Percentiles rank a stretch among this genome's conserved stretches.
Conservation (phyloP, 1,139 yeast species). For the Kodamaea sp. region DNA sequence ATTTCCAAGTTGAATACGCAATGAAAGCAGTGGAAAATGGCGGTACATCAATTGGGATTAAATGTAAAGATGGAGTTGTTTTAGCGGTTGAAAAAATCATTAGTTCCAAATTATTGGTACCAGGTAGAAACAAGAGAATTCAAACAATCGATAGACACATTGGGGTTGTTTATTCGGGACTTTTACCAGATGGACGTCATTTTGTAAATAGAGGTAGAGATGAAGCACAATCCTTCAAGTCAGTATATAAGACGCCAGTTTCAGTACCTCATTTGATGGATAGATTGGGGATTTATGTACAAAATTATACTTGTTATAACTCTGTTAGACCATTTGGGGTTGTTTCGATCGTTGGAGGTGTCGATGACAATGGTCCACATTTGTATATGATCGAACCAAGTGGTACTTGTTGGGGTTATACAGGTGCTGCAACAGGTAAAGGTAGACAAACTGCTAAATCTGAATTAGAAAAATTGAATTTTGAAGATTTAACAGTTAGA, state of each 20-base stretch:
- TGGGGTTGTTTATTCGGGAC: slow-evolving; percentile 92
- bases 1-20: slow-evolving; percentile 98
- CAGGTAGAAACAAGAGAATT: slow-evolving; percentile 83
- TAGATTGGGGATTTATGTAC: slow-evolving; percentile 87
- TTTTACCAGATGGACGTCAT: slow-evolving; percentile 95
- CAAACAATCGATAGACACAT: slow-evolving; percentile 91
- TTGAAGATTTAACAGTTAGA: slow-evolving; percentile 60
- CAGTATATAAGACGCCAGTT: slow-evolving; percentile 71
- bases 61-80: slow-evolving; percentile 88
- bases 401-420: slow-evolving; percentile 96
- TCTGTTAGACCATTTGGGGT: slow-evolving; percentile 98
- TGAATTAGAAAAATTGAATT: slow-evolving; percentile 86
- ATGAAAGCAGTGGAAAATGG: slow-evolving; percentile 97
- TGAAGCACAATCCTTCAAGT: slow-evolving; percentile 79
- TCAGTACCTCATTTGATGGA: slow-evolving; percentile 81
- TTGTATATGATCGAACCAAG: slow-evolving; percentile 97
- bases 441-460: slow-evolving; percentile 96
- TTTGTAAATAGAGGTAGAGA: slow-evolving; percentile 90
- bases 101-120: slow-evolving; percentile 81
- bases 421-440: slow-evolving; percentile 96
- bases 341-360: slow-evolving; percentile 88
- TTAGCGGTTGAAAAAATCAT: slow-evolving; percentile 94
- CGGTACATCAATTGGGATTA: slow-evolving; percentile 90
- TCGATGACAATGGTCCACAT: slow-evolving; percentile 85
- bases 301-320: slow-evolving; percentile 91